Percentiles rank a stretch among this genome's conserved stretches.
These are phyloP conservation scores for Linnemannia schmuckeri DNA, from an alignment of 192 early-diverging fungal genomes.

Conservation along the genomic window DNA sequence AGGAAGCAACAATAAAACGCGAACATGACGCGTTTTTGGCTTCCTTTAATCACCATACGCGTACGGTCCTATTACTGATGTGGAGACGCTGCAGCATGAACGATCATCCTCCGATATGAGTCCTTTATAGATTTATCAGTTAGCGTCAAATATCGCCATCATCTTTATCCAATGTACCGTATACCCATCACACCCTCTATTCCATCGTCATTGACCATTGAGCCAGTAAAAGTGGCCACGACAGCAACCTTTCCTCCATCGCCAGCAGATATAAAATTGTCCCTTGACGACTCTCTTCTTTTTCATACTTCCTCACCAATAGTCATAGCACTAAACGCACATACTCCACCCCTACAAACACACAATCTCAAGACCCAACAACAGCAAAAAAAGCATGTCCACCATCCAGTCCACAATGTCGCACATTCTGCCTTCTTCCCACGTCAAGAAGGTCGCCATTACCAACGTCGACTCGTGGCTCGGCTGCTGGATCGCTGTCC, in stretches of 20 bases:
- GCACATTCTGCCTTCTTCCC: neutral
- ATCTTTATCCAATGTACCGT: neutral
- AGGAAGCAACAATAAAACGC: neutral
- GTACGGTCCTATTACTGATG: too few species aligned
- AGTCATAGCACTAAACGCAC: neutral
- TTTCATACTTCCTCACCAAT: neutral
- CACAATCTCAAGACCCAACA: neutral
- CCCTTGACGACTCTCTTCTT: neutral
- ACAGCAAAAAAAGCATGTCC: neutral
- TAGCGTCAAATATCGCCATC: neutral
- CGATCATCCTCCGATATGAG: too few species aligned
- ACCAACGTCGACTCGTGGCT: slow-evolving; percentile 32
- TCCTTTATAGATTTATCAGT: neutral
- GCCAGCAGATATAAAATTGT: neutral
- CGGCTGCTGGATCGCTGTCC: slow-evolving; percentile 21
- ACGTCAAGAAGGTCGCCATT: slow-evolving; percentile 11
- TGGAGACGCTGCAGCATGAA: too few species aligned
- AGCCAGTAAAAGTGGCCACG: neutral
- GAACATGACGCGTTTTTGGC: neutral
- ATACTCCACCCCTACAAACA: neutral
- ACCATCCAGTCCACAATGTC: neutral
- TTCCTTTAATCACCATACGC: too few species aligned
- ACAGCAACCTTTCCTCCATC: neutral
- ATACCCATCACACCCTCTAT: neutral
- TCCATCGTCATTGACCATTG: neutral